Base-by-base conservation (phyloP, 164 flowering plant species). In the Tetrastigma voinierianum region DNA sequence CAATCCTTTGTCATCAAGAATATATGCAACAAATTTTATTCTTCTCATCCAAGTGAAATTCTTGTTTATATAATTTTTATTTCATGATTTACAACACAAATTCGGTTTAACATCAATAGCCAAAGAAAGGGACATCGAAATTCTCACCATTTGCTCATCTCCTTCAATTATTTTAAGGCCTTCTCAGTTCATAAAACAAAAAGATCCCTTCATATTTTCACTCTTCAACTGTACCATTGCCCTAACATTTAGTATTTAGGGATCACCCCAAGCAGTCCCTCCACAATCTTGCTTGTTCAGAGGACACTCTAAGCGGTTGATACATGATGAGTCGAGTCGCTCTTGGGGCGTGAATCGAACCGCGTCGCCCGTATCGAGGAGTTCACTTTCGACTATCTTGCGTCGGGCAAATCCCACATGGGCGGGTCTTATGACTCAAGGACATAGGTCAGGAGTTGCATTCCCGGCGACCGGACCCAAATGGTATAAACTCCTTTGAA, bases 401-500 rank as follows among this genome's bases (percentile, higher is more conserved):
- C 97, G 24, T 90, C 86, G 0, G 97, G 94, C 75, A 91, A 76
- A 16, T 80, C 80, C 96, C 97, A 91, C 0, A 74, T 72, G 57
- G 90, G 61, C 87, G 81, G 75, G 62, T 87, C 90, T 1, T 87
- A 76, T 51, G 81, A 47, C 40, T 90, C 96, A 8, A 91, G 66
- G 9, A 83, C 84, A 55, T 83, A 86, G 13, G 88, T 74, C 19
- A 93, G 96, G 18, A 91, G 81, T 60, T 84, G 89, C 97, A 90
- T 88, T 0, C 96, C 96, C 1, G 74, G 65, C 96, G 81, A 60
- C 96, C 97, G 59, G 97, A 90, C 58, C 97, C 96, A 62, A 91
- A 91, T 6, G 97, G 97, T 1, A 91, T 73, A 73, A 90, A 83
- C 83, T 91, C 96, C 96, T 58, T 82, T 91, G 66, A 84, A 90